Evolutionary conservation across 306 rosid genomes (phyloP).

Genomic region (Vicia faba): DNA sequence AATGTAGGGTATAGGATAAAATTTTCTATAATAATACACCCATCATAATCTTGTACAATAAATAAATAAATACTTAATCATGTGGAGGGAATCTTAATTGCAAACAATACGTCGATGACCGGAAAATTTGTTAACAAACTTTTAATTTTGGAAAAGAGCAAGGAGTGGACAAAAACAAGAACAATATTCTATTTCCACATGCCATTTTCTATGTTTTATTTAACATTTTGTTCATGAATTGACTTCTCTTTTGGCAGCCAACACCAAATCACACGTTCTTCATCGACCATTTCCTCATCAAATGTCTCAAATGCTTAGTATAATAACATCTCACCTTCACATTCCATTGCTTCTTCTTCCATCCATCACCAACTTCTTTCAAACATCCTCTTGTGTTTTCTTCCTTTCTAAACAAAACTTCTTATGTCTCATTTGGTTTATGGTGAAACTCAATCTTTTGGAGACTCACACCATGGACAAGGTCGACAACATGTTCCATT

Average conservation of each 20-base stretch:
- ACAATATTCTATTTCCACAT: neutral
- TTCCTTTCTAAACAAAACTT: neutral
- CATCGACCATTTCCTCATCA: neutral
- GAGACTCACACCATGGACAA: constrained; percentile 68
- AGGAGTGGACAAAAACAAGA: too few species aligned
- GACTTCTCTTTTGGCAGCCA: neutral
- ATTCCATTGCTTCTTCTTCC: neutral
- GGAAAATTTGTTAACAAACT: too few species aligned
- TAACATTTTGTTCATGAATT: neutral
- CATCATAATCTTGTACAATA: too few species aligned
- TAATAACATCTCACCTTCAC: neutral
- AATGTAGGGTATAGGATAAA: too few species aligned
- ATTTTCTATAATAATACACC: too few species aligned
- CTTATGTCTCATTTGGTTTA: constrained; percentile 51
- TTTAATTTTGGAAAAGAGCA: too few species aligned
- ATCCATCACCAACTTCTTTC: constrained; percentile 21
- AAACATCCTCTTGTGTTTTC: neutral
- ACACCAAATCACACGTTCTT: constrained; percentile 3
- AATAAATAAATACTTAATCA: too few species aligned
- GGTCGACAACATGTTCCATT: constrained; percentile 59
- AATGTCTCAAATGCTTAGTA: neutral
- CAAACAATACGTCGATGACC: too few species aligned
- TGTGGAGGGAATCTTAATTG: too few species aligned
- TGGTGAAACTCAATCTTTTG: constrained; percentile 57
- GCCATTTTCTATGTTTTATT: neutral